These are phyloP conservation scores for Platanthera zijinensis DNA, from an alignment of 106 monocot species.

Conservation along the genomic window DNA sequence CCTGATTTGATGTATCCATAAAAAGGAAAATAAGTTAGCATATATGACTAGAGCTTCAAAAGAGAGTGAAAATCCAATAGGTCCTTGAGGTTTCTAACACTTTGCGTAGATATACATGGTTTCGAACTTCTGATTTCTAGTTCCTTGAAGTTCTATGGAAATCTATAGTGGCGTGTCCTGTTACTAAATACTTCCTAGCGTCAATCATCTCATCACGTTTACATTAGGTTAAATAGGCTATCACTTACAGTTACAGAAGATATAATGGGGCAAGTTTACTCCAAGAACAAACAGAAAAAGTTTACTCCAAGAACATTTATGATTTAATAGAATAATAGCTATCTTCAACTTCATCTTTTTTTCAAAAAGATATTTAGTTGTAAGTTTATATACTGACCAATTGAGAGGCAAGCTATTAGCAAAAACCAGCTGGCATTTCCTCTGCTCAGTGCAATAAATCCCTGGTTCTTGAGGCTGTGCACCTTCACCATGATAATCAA, in stretches of 20 bases:
- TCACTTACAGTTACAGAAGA: background rate
- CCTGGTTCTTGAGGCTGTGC: too few species aligned
- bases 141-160: background rate
- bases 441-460: too few species aligned
- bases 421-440: too few species aligned
- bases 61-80: background rate
- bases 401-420: background rate
- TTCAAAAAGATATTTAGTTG: too few species aligned
- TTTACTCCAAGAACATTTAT: too few species aligned
- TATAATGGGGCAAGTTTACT: background rate
- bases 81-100: background rate
- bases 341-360: too few species aligned
- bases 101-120: background rate
- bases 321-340: too few species aligned
- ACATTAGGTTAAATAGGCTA: background rate
- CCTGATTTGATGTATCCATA: conserved; percentile 29
- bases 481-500: too few species aligned
- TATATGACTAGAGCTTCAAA: background rate
- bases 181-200: background rate
- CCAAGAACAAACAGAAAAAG: background rate
- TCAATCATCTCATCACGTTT: background rate
- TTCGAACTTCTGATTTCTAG: background rate
- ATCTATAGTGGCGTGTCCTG: background rate
- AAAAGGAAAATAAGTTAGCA: background rate
- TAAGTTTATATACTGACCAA: too few species aligned